Conservation (phyloP, 139 green algal species). For the Volvox reticuliferus region DNA sequence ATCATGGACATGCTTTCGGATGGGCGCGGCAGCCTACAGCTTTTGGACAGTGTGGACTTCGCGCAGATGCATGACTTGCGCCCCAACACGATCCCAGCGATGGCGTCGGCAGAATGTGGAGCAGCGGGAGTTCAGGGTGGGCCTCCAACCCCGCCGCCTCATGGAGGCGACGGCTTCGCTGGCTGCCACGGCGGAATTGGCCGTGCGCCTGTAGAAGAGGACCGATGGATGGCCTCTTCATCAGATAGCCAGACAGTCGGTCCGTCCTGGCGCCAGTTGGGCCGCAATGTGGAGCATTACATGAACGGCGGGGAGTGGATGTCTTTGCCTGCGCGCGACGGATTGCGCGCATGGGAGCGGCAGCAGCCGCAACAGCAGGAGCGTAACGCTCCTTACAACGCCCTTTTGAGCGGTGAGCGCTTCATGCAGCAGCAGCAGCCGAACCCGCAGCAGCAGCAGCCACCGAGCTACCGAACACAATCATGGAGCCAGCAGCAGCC, state of each 20-base stretch:
- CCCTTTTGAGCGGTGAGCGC: background rate
- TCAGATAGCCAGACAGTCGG: background rate
- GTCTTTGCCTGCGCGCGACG: too few species aligned
- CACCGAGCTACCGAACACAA: background rate
- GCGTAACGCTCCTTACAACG: background rate
- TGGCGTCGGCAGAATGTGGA: background rate
- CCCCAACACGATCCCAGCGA: too few species aligned
- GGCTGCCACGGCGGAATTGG: too few species aligned
- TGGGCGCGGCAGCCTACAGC: too few species aligned
- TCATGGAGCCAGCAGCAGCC: slow-evolving; percentile 10
- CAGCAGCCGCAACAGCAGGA: slow-evolving; percentile 11
- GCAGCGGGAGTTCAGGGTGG: background rate
- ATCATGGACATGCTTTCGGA: too few species aligned
- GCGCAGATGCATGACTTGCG: too few species aligned
- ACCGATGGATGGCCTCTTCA: background rate
- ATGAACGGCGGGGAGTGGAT: too few species aligned
- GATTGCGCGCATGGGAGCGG: background rate
- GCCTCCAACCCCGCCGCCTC: background rate
- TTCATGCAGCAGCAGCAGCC: background rate
- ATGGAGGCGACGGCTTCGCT: background rate
- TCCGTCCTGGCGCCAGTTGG: background rate
- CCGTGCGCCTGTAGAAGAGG: background rate
- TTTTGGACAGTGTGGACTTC: too few species aligned
- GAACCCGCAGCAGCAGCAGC: background rate
- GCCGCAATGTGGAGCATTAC: too few species aligned